These are phyloP conservation scores for Seminavis robusta DNA, from an alignment of 108 stramenopile genomes.

Conservation along the genomic window DNA sequence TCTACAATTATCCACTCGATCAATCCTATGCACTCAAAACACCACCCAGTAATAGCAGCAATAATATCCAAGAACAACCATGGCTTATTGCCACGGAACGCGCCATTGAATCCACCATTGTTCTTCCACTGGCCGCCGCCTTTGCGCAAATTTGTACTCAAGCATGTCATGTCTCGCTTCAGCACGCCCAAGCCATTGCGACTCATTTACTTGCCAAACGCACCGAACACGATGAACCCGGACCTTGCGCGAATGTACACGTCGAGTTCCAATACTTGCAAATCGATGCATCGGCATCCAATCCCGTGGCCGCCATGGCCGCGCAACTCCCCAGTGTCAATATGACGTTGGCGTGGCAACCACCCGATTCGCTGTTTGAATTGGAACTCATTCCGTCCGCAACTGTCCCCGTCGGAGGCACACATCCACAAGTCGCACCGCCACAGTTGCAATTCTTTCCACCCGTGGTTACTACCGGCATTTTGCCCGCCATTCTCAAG, in stretches of 20 bases:
- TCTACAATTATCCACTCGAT: slow-evolving; percentile 73
- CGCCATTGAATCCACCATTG: slow-evolving; percentile 63
- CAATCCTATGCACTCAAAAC: slow-evolving; percentile 49
- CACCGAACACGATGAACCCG: too few relatives aligned
- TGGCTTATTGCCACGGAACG: slow-evolving; percentile 75
- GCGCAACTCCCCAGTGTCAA: neutral
- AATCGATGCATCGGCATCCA: slow-evolving; percentile 12
- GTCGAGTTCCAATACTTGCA: too few relatives aligned
- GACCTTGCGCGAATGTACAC: too few relatives aligned
- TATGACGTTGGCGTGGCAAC: slow-evolving; percentile 38
- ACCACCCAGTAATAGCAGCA: slow-evolving; percentile 11
- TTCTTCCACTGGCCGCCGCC: slow-evolving; percentile 72
- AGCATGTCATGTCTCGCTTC: slow-evolving; percentile 45
- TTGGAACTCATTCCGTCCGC: slow-evolving; percentile 28
- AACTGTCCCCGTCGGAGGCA: slow-evolving; percentile 1
- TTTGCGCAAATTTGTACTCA: slow-evolving; percentile 38
- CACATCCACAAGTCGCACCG: slow-evolving; percentile 1
- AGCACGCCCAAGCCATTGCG: slow-evolving; percentile 53
- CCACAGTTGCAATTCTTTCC: slow-evolving; percentile 28
- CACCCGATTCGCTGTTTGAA: slow-evolving; percentile 71
- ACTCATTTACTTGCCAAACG: slow-evolving; percentile 15
- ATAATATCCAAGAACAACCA: neutral
- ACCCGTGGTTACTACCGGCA: slow-evolving; percentile 28
- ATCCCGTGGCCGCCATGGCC: neutral
- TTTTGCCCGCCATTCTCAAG: slow-evolving; percentile 41